These are phyloP conservation scores for Gamarada debralockiae DNA, from an alignment of 495 filamentous ascomycete genomes.

Conservation along the genomic window DNA sequence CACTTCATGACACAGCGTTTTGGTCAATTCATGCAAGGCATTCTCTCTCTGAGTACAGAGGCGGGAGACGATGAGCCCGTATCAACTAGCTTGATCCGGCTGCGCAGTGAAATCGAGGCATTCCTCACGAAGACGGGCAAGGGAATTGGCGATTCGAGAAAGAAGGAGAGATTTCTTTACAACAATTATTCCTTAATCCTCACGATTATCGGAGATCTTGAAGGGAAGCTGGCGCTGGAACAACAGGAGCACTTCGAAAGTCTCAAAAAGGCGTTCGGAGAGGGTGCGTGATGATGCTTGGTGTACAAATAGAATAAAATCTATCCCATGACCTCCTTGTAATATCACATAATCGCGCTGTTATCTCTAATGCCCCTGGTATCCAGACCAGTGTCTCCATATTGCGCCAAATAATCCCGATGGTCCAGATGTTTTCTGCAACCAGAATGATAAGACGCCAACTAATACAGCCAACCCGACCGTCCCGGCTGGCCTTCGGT, in stretches of 20 bases:
- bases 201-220: constrained; percentile 84
- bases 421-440: constrained; percentile 21
- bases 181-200: constrained; percentile 92
- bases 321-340: background rate
- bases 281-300: background rate
- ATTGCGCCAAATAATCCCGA: constrained; percentile 19
- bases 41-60: constrained; percentile 76
- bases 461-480: constrained; percentile 62
- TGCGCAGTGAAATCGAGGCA: constrained; percentile 73
- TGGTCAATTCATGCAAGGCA: constrained; percentile 81
- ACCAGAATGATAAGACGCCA: constrained; percentile 52
- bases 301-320: background rate
- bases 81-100: constrained; percentile 66
- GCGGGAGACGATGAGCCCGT: constrained; percentile 93
- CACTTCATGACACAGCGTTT: constrained; percentile 91
- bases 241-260: constrained; percentile 65
- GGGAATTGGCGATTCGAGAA: constrained; percentile 68
- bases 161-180: constrained; percentile 80
- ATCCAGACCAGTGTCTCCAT: constrained; percentile 19
- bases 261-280: constrained; percentile 23
- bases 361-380: constrained; percentile 15
- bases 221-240: constrained; percentile 74
- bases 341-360: background rate
- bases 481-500: constrained; percentile 52
- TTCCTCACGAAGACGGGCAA: constrained; percentile 64